A percentile compares a stretch with the other conserved stretches of the same genome.
Conservation (phyloP, 805 yeast genomes). For the Candida chilensis region DNA sequence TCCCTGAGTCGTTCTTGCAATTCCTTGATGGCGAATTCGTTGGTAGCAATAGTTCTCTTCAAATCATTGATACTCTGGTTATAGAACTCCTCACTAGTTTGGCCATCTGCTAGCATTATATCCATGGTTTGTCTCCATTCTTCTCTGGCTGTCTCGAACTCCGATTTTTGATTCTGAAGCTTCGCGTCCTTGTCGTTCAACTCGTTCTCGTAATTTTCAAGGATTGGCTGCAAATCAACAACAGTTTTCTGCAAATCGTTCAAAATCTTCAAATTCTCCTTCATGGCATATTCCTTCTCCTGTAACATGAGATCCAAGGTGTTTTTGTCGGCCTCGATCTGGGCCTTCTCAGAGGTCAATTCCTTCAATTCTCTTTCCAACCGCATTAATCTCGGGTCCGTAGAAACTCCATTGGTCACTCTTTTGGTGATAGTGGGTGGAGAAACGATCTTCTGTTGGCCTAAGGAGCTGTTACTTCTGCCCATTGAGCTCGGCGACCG, state of each 20-base stretch:
- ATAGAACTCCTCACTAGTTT: slow-evolving; percentile 43
- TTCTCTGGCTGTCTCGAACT: slow-evolving; percentile 43
- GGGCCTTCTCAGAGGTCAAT: neutral
- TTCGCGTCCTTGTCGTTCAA: slow-evolving; percentile 34
- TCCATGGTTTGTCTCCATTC: slow-evolving; percentile 54
- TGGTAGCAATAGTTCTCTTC: slow-evolving; percentile 9
- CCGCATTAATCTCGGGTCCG: neutral
- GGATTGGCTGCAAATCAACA: slow-evolving; percentile 34
- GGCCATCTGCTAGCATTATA: slow-evolving; percentile 42
- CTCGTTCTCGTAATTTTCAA: slow-evolving; percentile 36
- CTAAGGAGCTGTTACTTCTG: no score
- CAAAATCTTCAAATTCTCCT: slow-evolving; percentile 34
- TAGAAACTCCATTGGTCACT: neutral
- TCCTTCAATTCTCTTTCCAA: slow-evolving; percentile 2
- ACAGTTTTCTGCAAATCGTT: slow-evolving; percentile 39
- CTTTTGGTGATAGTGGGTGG: no score
- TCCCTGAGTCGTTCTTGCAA: neutral
- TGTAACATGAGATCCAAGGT: neutral
- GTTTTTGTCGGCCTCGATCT: neutral
- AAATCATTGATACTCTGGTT: slow-evolving; percentile 32
- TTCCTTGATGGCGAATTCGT: neutral
- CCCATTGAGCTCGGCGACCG: no score
- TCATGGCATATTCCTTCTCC: slow-evolving; percentile 12
- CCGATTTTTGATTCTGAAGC: slow-evolving; percentile 33
- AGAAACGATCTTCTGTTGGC: no score